A percentile compares a stretch with the other conserved stretches of the same genome.
Evolutionary conservation across 352 stramenopile species (phyloP).

Genomic region (Globisporangium heterothallicum): DNA sequence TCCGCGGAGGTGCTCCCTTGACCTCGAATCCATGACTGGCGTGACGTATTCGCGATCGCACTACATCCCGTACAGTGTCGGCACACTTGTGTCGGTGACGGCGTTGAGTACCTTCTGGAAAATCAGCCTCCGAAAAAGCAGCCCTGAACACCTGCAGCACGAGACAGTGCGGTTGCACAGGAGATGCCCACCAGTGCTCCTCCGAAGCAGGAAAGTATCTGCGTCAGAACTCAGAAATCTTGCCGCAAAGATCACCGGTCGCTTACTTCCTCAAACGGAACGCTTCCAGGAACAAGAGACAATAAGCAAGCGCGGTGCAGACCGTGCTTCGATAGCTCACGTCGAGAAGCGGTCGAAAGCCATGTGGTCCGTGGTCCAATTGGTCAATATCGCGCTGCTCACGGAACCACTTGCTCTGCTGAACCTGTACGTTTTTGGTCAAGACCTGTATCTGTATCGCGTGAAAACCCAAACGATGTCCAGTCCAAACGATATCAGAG

Average conservation of each 20-base stretch:
- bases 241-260: neutral
- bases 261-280: too few species aligned
- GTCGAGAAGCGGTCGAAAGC: conserved; percentile 3
- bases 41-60: conserved; percentile 5
- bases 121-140: neutral
- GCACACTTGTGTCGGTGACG: conserved; percentile 6
- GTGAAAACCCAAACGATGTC: neutral
- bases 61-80: conserved; percentile 17
- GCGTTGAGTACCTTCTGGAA: conserved; percentile 18
- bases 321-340: neutral
- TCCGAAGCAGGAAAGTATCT: neutral
- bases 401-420: neutral
- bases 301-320: neutral
- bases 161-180: neutral
- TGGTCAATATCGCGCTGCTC: conserved; percentile 2
- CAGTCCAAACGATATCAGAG: neutral
- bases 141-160: neutral
- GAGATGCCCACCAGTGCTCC: neutral
- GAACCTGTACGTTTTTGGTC: neutral
- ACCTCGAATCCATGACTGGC: neutral
- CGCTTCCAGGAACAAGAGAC: neutral
- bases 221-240: neutral
- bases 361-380: conserved; percentile 18
- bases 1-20: too few species aligned
- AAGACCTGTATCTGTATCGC: neutral